These are phyloP conservation scores for Leishmania guyanensis DNA, from an alignment of 208 protist species.

Conservation along the genomic window DNA sequence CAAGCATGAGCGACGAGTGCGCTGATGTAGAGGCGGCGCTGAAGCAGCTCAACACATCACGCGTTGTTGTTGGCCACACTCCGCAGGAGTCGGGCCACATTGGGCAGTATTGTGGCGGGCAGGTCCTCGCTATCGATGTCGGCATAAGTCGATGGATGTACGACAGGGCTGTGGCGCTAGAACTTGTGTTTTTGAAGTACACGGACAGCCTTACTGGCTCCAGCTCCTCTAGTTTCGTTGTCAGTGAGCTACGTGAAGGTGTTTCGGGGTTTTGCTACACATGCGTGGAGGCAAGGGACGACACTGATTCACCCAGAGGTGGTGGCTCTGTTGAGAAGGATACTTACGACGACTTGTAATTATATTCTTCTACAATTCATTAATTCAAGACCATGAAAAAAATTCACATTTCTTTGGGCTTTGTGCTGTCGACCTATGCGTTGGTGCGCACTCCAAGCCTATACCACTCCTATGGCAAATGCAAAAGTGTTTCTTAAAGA, in stretches of 20 bases:
- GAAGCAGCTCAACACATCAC: slow-evolving; percentile 32
- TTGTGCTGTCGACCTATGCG: neutral
- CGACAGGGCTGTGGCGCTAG: slow-evolving; percentile 58
- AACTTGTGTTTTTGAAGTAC: slow-evolving; percentile 50
- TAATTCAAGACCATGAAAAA: neutral
- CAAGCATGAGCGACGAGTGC: slow-evolving; percentile 58
- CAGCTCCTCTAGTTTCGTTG: slow-evolving; percentile 19
- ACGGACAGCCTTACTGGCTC: slow-evolving; percentile 11
- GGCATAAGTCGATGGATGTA: slow-evolving; percentile 81
- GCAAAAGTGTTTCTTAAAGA: neutral
- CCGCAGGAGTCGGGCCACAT: slow-evolving; percentile 56
- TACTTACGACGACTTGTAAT: slow-evolving; percentile 28
- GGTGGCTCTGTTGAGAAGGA: slow-evolving; percentile 13
- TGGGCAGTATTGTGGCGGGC: slow-evolving; percentile 58
- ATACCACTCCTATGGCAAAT: neutral
- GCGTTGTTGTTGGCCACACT: slow-evolving; percentile 84
- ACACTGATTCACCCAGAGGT: neutral
- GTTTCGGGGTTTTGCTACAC: neutral
- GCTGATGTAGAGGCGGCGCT: slow-evolving; percentile 38
- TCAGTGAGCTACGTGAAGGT: slow-evolving; percentile 35
- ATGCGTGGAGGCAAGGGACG: neutral
- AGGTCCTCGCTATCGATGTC: slow-evolving; percentile 72
- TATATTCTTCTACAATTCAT: neutral
- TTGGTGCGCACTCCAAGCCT: neutral
- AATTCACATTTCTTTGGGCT: neutral